Evolutionary conservation across 345 rosid genomes (phyloP), one percentile per base, ranked within the genome.

Genomic region (Heritiera fomes): DNA sequence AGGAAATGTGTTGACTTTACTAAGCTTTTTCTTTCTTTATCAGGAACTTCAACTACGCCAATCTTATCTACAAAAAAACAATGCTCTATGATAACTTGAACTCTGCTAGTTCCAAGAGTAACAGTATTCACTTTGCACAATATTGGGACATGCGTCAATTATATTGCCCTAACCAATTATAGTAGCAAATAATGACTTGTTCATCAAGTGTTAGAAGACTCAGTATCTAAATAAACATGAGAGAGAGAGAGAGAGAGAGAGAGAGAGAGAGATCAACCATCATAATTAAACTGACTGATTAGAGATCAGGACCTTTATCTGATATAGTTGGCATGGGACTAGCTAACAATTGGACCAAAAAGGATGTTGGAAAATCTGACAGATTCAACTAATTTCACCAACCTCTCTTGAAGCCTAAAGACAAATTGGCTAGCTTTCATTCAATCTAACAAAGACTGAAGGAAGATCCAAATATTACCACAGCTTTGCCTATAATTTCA

Each of bases 371-470:
- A 56, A 41, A 43, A 56, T 56, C 49, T 12, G 52, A 40, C 1
- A 23, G 34, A 75, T 75, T 18, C 38, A n/a, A 74, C 52, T 10
- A 53, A 41, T 49, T 47, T 47, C 47, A 30, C 60, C 56, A 74
- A 38, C 30, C 28, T 20, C 11, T 30, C 18, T 32, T 12, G 8
- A 62, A 62, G 43, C 43, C 14, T 12, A 30, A 18, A 2, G 53
- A 34, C 63, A 72, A 30, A 18, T 12, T 68, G 30, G 50, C 12
- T 20, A 68, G 53, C 18, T 8, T 68, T 17, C 55, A 68, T 45
- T 45, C 15, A 45, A 68, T n/a, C 18, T 46, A 11, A 8, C 38
- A 45, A 68, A 68, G 73, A 52, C 47, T 34, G 41, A 73, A 73
- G 32, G 10, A 38, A 40, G 50, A 73, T 17, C 20, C 10, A n/a